Evolutionary conservation across 2,329 filamentous ascomycete species (phyloP).

Genomic region (Cercospora brassicicola): DNA sequence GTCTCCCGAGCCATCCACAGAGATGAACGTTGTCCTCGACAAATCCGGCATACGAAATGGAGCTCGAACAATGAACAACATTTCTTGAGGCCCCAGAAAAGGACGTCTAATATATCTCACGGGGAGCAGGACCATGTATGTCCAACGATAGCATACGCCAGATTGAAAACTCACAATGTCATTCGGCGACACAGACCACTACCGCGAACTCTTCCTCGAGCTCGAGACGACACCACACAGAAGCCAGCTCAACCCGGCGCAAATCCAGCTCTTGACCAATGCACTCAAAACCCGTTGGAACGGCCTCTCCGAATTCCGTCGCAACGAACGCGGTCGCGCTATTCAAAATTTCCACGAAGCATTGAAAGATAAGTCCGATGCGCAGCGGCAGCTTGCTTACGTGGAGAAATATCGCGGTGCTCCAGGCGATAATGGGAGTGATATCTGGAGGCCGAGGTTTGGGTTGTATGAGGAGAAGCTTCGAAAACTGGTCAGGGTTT

Average conservation of each 20-base stretch:
- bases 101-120: background rate
- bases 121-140: background rate
- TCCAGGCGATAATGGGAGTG: background rate
- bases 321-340: background rate
- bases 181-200: background rate
- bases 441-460: slow-evolving; percentile 2
- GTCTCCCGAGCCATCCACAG: background rate
- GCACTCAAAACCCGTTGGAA: background rate
- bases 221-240: background rate
- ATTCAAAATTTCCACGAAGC: background rate
- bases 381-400: background rate
- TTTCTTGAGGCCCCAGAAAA: background rate
- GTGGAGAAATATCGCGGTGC: background rate
- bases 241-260: background rate
- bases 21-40: background rate
- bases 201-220: background rate
- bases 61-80: background rate
- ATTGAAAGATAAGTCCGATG: background rate
- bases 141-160: background rate
- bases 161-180: background rate
- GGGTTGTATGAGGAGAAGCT: background rate
- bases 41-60: background rate
- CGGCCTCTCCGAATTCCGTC: background rate
- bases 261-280: background rate
- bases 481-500: background rate